Evolutionary conservation across 495 filamentous ascomycete species (phyloP).

Genomic region (Cudoniella acicularis): DNA sequence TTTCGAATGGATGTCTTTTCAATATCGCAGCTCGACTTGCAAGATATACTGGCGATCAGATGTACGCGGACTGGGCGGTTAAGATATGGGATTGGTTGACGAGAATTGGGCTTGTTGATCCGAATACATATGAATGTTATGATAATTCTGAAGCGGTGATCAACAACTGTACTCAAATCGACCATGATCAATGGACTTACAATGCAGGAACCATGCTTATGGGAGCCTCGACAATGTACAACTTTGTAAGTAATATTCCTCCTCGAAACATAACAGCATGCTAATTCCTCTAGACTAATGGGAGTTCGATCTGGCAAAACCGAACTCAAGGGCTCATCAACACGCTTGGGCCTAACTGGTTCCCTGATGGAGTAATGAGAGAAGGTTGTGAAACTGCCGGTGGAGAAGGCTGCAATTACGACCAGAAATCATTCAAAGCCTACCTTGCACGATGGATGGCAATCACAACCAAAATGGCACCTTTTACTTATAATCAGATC

Average conservation of each 20-base stretch:
- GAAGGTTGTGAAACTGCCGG: conserved; percentile 63
- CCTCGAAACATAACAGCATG: neutral
- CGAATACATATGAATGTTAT: conserved; percentile 54
- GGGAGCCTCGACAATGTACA: conserved; percentile 67
- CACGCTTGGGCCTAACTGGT: conserved; percentile 39
- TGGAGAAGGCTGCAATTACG: conserved; percentile 27
- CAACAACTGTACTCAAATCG: conserved; percentile 48
- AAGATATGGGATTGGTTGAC: conserved; percentile 60
- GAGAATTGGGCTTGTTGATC: conserved; percentile 53
- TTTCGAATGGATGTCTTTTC: conserved; percentile 76
- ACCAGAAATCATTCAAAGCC: conserved; percentile 82
- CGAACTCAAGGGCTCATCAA: conserved; percentile 13
- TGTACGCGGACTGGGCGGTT: conserved; percentile 65
- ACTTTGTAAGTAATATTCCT: conserved; percentile 39
- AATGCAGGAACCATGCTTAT: conserved; percentile 61
- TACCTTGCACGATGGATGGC: conserved; percentile 82
- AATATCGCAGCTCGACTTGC: conserved; percentile 67
- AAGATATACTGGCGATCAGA: conserved; percentile 62
- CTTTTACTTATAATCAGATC: conserved; percentile 57
- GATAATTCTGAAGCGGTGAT: conserved; percentile 61
- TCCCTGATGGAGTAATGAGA: conserved; percentile 53
- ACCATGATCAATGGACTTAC: conserved; percentile 60
- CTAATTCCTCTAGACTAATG: conserved; percentile 37
- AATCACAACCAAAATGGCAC: conserved; percentile 62
- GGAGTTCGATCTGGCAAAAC: conserved; percentile 27